Conservation (phyloP, 139 green algal species). For the Cymbomonas tetramitiformis region DNA sequence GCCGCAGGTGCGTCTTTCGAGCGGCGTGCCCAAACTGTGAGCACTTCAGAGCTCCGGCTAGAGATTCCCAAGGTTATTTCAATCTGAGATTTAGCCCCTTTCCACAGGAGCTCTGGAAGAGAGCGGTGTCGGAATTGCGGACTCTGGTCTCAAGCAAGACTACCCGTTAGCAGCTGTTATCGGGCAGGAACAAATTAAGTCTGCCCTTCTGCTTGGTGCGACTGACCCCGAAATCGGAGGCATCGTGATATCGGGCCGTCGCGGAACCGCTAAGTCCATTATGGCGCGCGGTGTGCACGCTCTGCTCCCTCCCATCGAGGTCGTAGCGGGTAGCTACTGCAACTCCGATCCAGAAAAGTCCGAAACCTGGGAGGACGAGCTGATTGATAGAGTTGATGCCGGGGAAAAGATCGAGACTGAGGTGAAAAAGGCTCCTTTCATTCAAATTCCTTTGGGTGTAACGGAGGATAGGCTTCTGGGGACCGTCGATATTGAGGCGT, state of each 20-base stretch:
- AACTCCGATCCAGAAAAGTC: constrained; percentile 85
- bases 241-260: constrained; percentile 75
- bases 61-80: no score
- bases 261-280: constrained; percentile 89
- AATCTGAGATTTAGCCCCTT: no score
- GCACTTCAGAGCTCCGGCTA: no score
- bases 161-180: constrained; percentile 73
- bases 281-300: constrained; percentile 89
- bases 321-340: constrained; percentile 72
- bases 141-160: constrained; percentile 1
- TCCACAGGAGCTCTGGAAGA: no score
- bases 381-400: constrained; percentile 22
- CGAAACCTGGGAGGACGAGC: constrained; percentile 28
- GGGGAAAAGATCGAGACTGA: constrained; percentile 15
- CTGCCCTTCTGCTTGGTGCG: constrained; percentile 88
- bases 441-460: constrained; percentile 93
- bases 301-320: constrained; percentile 91
- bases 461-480: constrained; percentile 95
- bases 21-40: no score
- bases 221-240: constrained; percentile 77
- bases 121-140: no score
- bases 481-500: constrained; percentile 96
- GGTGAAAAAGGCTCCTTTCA: constrained; percentile 60
- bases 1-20: no score
- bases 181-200: constrained; percentile 86